Evolutionary conservation across 2,329 filamentous ascomycete species (phyloP).

Genomic region (Pyrenophora tritici-repentis): DNA sequence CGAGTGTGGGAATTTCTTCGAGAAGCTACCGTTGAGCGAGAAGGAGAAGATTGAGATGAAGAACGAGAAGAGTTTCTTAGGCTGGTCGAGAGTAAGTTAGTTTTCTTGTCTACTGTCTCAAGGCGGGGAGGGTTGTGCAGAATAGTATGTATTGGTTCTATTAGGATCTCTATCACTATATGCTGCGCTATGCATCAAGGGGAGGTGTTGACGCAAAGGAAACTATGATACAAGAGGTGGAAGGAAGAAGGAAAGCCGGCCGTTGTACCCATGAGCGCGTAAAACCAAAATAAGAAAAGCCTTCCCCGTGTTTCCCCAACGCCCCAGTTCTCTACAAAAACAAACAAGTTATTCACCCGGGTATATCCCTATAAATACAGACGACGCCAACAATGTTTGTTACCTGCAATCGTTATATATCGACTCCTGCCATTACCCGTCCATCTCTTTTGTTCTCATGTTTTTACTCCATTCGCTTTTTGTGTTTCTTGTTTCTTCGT

Average conservation of each 20-base stretch:
- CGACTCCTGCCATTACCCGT: conserved; percentile 13
- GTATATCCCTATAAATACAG: conserved; percentile 12
- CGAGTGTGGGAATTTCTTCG: conserved; percentile 74
- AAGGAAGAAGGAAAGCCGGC: conserved; percentile 1
- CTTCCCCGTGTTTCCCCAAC: conserved; percentile 1
- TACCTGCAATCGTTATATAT: conserved; percentile 8
- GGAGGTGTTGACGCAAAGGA: background rate
- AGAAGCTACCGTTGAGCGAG: conserved; percentile 71
- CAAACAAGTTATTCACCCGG: conserved; percentile 5
- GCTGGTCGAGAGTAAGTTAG: conserved; percentile 52
- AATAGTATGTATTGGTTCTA: conserved; percentile 1
- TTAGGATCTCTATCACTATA: conserved; percentile 12
- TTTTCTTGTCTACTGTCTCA: background rate
- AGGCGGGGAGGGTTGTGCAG: background rate
- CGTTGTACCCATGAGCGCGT: conserved; percentile 5
- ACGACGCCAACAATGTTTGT: conserved; percentile 11
- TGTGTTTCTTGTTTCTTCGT: conserved; percentile 5
- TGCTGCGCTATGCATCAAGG: background rate
- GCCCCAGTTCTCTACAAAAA: background rate
- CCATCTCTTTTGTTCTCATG: background rate
- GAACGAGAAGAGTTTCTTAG: conserved; percentile 54
- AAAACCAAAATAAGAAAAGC: background rate
- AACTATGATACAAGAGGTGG: conserved; percentile 10
- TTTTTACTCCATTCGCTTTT: background rate
- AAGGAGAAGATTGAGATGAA: conserved; percentile 67